Evolutionary conservation across 306 rosid genomes (phyloP).

Genomic region (Cucurbita ficifolia): DNA sequence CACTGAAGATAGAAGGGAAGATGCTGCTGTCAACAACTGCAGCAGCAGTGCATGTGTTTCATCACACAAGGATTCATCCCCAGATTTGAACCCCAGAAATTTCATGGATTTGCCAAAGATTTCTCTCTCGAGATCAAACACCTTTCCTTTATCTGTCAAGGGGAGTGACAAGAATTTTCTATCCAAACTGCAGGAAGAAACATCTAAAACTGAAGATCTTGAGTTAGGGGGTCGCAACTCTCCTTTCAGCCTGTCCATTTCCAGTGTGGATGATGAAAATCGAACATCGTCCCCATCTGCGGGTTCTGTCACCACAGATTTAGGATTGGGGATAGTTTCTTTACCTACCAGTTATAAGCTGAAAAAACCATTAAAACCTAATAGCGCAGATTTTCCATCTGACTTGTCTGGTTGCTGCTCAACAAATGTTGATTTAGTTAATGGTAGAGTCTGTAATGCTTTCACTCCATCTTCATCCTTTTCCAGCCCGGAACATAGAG

Average conservation of each 20-base stretch:
- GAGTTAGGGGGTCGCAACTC: constrained; percentile 40
- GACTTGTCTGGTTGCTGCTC: constrained; percentile 28
- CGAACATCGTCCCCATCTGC: constrained; percentile 64
- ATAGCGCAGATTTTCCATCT: constrained; percentile 22
- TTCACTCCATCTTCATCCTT: constrained; percentile 35
- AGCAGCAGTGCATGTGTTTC: constrained; percentile 23
- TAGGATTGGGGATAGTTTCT: constrained; percentile 61
- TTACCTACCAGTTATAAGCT: constrained; percentile 26
- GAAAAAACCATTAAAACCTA: constrained; percentile 22
- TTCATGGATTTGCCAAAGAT: constrained; percentile 27
- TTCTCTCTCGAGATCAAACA: constrained; percentile 21
- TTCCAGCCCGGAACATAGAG: constrained; percentile 36
- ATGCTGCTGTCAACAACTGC: constrained; percentile 14
- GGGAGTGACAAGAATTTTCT: constrained; percentile 25
- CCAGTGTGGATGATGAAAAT: constrained; percentile 48
- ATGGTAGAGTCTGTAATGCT: constrained; percentile 29
- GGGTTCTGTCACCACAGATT: constrained; percentile 73
- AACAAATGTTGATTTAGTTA: constrained; percentile 25
- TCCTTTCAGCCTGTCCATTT: constrained; percentile 53
- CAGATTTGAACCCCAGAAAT: constrained; percentile 29
- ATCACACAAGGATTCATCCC: constrained; percentile 15
- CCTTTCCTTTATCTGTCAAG: constrained; percentile 18
- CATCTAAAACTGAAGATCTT: constrained; percentile 44
- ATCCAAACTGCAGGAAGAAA: constrained; percentile 32
- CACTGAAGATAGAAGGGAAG: constrained; percentile 22